Evolutionary conservation across 2,329 filamentous ascomycete genomes (phyloP).

Genomic region (Lanzia echinophila): DNA sequence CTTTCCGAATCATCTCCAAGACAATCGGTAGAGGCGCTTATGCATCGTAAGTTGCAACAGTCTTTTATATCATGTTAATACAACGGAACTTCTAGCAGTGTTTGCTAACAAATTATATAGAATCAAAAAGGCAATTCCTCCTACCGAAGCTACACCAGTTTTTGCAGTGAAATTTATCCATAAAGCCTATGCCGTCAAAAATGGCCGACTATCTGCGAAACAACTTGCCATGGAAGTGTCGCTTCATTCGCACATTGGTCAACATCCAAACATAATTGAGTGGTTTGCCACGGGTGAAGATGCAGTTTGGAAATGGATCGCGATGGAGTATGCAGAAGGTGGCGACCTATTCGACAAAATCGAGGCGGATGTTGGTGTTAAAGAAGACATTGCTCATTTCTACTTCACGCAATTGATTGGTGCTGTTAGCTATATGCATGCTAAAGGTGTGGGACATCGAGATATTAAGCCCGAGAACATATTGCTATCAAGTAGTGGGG

Average conservation of each 20-base stretch:
- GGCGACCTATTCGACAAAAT: constrained; percentile 99
- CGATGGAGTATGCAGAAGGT: constrained; percentile 93
- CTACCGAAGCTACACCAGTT: constrained; percentile 61
- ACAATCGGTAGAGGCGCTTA: constrained; percentile 96
- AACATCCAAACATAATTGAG: constrained; percentile 89
- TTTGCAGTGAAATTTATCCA: constrained; percentile 99
- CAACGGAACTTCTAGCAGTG: neutral
- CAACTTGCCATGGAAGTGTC: constrained; percentile 90
- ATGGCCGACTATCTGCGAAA: constrained; percentile 81
- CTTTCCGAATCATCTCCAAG: constrained; percentile 91
- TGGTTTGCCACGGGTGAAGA: constrained; percentile 89
- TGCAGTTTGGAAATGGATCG: constrained; percentile 86
- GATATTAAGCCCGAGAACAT: constrained; percentile 96
- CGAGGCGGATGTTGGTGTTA: constrained; percentile 92
- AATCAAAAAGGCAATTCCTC: constrained; percentile 81
- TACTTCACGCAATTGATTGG: constrained; percentile 91
- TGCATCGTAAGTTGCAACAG: constrained; percentile 64
- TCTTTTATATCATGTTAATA: neutral
- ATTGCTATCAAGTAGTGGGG: constrained; percentile 73
- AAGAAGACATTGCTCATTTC: constrained; percentile 88
- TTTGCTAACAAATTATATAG: constrained; percentile 18
- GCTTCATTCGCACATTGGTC: constrained; percentile 79
- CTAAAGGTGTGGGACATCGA: constrained; percentile 88
- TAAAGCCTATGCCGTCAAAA: constrained; percentile 85
- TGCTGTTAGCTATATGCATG: constrained; percentile 92